phyloP scores from a whole-genome alignment of 371 early-diverging fungal species.

The Mortierella sp. region DNA sequence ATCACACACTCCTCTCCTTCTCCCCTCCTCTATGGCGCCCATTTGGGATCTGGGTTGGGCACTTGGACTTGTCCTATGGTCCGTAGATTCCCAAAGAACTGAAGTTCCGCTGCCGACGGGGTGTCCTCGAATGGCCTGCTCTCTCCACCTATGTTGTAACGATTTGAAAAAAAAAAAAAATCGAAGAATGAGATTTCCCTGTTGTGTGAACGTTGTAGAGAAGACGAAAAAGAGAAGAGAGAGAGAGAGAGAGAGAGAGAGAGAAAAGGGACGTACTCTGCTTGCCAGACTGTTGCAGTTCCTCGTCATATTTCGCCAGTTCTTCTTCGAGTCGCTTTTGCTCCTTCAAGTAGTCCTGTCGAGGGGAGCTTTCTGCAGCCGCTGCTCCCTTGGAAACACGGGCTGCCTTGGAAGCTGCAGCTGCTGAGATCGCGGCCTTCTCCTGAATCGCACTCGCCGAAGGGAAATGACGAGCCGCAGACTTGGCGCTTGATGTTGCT shows the following conservation, averaged over 20 bases:
- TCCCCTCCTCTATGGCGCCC: too few species aligned
- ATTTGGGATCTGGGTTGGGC: conserved; percentile 40
- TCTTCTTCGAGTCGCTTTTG: conserved; percentile 41
- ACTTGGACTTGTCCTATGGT: conserved; percentile 43
- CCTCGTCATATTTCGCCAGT: conserved; percentile 28
- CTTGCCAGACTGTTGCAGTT: conserved; percentile 23
- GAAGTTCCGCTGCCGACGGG: conserved; percentile 45
- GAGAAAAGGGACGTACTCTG: conserved; percentile 9
- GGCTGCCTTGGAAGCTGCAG: conserved; percentile 6
- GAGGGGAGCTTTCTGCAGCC: conserved; percentile 18
- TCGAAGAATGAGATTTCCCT: neutral
- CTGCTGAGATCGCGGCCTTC: conserved; percentile 18
- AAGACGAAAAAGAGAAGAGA: too few species aligned
- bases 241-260: too few species aligned
- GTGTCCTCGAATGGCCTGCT: conserved; percentile 47
- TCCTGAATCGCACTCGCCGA: conserved; percentile 35
- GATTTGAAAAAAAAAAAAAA: neutral
- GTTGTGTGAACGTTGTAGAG: neutral
- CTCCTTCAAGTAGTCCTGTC: conserved; percentile 38
- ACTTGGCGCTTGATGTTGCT: conserved; percentile 32
- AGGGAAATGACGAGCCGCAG: conserved; percentile 48
- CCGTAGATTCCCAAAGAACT: conserved; percentile 51
- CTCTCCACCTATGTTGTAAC: conserved; percentile 29
- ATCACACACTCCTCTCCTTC: too few species aligned
- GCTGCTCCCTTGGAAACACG: neutral